These are phyloP conservation scores for Sugiyamaella grinbergsii DNA, from an alignment of 1,139 yeast species.

Conservation along the genomic window DNA sequence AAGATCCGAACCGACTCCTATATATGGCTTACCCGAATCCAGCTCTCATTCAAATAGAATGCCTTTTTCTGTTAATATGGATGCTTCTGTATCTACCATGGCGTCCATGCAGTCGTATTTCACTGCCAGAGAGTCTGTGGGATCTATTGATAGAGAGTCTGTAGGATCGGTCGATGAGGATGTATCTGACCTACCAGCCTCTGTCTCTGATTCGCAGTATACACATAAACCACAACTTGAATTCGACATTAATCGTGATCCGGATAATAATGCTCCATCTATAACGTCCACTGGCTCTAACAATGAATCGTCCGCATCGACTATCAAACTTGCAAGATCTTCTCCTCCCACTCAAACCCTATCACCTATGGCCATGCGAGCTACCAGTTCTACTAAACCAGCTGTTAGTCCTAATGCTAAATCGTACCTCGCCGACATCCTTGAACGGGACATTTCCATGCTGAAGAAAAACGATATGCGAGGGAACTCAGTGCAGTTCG, in stretches of 20 bases:
- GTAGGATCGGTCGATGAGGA: not conserved
- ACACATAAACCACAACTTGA: too few relatives aligned
- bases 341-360: not conserved
- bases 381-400: not conserved
- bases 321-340: not conserved
- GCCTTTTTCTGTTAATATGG: slow-evolving; percentile 3
- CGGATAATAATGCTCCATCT: not conserved
- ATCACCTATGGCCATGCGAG: too few relatives aligned
- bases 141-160: not conserved
- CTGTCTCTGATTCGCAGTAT: not conserved
- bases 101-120: slow-evolving; percentile 17
- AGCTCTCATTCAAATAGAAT: not conserved
- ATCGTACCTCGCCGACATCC: slow-evolving; percentile 24
- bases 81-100: slow-evolving; percentile 17
- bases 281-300: not conserved
- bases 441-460: slow-evolving; percentile 15
- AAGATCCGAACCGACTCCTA: slow-evolving; percentile 3
- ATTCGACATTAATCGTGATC: too few relatives aligned
- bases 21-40: not conserved
- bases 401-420: slow-evolving; percentile 16
- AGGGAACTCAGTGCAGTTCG: not conserved
- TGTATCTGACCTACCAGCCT: not conserved
- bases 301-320: slow-evolving; percentile 13
- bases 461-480: not conserved
- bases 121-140: slow-evolving; percentile 15